Percentiles rank a stretch among this genome's conserved stretches.
phyloP scores from a whole-genome alignment of 495 filamentous ascomycete species.

The Cryomyces antarcticus region DNA sequence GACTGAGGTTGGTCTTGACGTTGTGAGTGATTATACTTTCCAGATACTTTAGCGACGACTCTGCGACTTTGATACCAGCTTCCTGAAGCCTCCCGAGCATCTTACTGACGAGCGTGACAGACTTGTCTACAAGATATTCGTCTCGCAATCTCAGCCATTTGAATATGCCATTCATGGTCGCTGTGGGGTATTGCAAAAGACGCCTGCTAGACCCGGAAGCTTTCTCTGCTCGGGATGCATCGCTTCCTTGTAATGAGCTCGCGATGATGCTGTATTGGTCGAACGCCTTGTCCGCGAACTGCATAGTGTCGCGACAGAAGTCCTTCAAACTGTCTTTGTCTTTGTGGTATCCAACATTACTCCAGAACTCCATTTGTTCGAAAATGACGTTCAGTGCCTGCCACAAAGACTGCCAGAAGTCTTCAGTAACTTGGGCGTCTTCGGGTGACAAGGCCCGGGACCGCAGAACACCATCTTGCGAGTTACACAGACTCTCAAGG shows the following conservation, averaged over 20 bases:
- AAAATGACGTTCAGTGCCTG: conserved; percentile 61
- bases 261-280: conserved; percentile 63
- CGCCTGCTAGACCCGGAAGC: conserved; percentile 15
- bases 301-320: conserved; percentile 83
- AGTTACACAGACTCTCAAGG: conserved; percentile 64
- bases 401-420: conserved; percentile 75
- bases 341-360: conserved; percentile 43
- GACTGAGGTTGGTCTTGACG: conserved; percentile 50
- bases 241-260: conserved; percentile 32
- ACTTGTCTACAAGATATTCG: conserved; percentile 53
- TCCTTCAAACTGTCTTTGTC: conserved; percentile 65
- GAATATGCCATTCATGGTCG: conserved; percentile 44
- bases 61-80: conserved; percentile 43
- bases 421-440: conserved; percentile 41
- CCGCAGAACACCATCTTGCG: conserved; percentile 57
- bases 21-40: conserved; percentile 35
- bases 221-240: background rate
- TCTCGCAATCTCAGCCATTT: conserved; percentile 76
- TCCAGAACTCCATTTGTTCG: conserved; percentile 61
- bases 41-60: conserved; percentile 37
- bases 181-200: conserved; percentile 39
- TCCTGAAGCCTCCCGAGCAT: conserved; percentile 53
- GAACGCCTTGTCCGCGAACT: conserved; percentile 71
- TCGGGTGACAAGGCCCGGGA: conserved; percentile 33
- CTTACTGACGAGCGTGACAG: conserved; percentile 47